These are phyloP conservation scores for Saitozyma podzolica DNA, from an alignment of 768 basidiomycete genomes.

Conservation along the genomic window DNA sequence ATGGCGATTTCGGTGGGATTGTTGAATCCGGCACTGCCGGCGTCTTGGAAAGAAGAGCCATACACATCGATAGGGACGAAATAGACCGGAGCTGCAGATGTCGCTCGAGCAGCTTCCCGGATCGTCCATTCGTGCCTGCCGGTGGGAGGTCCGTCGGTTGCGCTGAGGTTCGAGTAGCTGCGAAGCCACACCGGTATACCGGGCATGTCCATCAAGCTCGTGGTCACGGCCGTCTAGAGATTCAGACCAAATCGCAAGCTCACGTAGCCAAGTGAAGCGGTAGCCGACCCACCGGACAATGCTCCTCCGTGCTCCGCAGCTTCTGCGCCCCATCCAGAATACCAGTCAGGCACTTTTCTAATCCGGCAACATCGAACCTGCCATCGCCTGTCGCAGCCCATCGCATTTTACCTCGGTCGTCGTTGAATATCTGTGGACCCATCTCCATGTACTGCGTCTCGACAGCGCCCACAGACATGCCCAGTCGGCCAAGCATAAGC, in stretches of 20 bases:
- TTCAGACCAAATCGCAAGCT: too few relatives aligned
- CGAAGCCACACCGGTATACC: slow-evolving; percentile 1
- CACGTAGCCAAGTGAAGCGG: too few relatives aligned
- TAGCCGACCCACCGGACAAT: too few relatives aligned
- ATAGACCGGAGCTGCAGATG: slow-evolving; percentile 3
- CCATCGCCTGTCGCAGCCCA: neutral
- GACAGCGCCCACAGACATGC: neutral
- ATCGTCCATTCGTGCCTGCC: neutral
- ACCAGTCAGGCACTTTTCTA: neutral
- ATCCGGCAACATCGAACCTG: neutral
- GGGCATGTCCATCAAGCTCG: slow-evolving; percentile 3
- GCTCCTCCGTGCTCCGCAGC: neutral
- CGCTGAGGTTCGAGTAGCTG: neutral
- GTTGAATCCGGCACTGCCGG: slow-evolving; percentile 1
- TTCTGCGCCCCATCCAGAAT: neutral
- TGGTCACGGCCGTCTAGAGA: neutral
- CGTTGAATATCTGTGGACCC: slow-evolving; percentile 1
- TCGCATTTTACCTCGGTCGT: neutral
- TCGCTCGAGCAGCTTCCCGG: slow-evolving; percentile 1
- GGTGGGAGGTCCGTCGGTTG: slow-evolving; percentile 1
- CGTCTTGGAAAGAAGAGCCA: neutral
- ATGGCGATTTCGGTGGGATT: slow-evolving; percentile 2
- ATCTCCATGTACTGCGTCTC: slow-evolving; percentile 4
- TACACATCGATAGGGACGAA: slow-evolving; percentile 1
- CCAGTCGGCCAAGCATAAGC: slow-evolving; percentile 1